Evolutionary conservation across 2,329 filamentous ascomycete genomes (phyloP), one percentile per base, ranked within the genome.

Genomic region (Colletotrichum sp.): DNA sequence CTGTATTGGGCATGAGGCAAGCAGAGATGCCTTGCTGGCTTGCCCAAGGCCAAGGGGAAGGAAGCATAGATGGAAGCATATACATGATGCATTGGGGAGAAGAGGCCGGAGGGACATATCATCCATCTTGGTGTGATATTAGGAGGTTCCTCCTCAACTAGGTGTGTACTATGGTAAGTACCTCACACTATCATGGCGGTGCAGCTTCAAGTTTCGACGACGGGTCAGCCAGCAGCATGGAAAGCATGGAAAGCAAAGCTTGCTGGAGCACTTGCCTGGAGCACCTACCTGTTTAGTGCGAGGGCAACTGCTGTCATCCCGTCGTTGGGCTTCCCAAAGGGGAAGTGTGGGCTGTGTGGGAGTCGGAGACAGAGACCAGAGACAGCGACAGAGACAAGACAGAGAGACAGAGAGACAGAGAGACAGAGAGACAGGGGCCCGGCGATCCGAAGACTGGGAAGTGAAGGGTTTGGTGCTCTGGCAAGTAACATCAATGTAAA

Each of bases 401-500:
- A 30, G 30, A 24, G 24, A 24, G 30, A 24, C 3, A 24, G 24
- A 24, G 28, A 30, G 8, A 30, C 3, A 34, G 58, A 36, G 38
- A 28, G 48, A 43, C 34, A 58, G 13, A 58, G 30, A 43, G 48
- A 64, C 70, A 58, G 64, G 70, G 70, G 71, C 30, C 52, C 57
- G 38, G 55, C 38, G 68, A 61, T 75, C 72, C 55, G 61, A 72
- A 55, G 38, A 57, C 24, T 43, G 8, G n/a, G 30, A 32, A 16
- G 30, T 69, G n/a, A 60, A 55, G 57, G 24, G 52, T 34, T 32
- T 36, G 30, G 30, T 43, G 60, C 55, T 69, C 67, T 43, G 60
- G 67, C 55, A 67, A 48, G 67, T 60, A 71, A 80, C 79, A 81
- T 84, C 80, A 84, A 84, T 82, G 80, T 83, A 83, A 84, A 84